Evolutionary conservation across 2,329 filamentous ascomycete genomes (phyloP).

Genomic region (Aspergillus latus): DNA sequence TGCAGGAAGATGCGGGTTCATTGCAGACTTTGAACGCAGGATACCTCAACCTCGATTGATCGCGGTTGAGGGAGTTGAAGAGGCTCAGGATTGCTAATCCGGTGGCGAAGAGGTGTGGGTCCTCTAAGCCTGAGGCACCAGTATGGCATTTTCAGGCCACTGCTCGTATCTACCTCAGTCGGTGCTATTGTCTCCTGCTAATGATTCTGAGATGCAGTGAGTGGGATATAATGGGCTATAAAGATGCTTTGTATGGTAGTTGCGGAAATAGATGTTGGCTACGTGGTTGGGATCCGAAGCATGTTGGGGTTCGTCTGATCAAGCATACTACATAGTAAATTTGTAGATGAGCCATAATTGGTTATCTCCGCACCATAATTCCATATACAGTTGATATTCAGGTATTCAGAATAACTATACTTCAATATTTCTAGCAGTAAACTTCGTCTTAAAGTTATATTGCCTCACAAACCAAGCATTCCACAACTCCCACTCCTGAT

Average conservation of each 20-base stretch:
- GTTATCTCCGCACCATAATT: too few relatives aligned
- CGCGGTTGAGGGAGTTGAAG: not conserved
- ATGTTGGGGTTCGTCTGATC: too few relatives aligned
- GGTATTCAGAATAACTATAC: not conserved
- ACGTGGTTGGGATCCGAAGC: too few relatives aligned
- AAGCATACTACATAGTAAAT: too few relatives aligned
- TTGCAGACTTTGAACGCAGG: constrained; percentile 19
- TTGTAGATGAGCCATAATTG: not conserved
- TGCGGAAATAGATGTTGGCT: too few relatives aligned
- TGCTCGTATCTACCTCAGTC: not conserved
- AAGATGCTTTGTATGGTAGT: too few relatives aligned
- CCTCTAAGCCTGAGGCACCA: not conserved
- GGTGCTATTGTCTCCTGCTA: not conserved
- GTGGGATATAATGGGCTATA: too few relatives aligned
- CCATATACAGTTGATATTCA: too few relatives aligned
- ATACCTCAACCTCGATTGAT: not conserved
- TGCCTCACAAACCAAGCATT: constrained; percentile 21
- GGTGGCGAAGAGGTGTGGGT: not conserved
- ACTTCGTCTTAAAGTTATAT: constrained; percentile 17
- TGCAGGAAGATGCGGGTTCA: constrained; percentile 24
- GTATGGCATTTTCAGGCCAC: not conserved
- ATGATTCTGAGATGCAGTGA: too few relatives aligned
- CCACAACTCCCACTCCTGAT: constrained; percentile 18
- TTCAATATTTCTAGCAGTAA: constrained; percentile 10
- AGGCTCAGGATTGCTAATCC: not conserved